Conservation (phyloP, 1,139 yeast genomes). For the Nematodospora anomalae region DNA sequence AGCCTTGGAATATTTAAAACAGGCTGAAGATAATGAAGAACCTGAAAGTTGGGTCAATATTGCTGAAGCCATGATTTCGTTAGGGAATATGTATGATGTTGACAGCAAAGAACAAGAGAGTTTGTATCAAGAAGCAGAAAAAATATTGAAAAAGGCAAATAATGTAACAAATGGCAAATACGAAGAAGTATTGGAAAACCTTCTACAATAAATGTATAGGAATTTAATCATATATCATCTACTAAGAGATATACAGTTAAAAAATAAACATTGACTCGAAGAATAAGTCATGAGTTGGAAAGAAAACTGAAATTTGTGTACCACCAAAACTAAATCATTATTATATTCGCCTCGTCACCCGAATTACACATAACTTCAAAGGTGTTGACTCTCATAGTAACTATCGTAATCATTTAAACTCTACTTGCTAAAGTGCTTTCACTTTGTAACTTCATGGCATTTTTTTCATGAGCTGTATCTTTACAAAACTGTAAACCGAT, state of each 20-base stretch:
- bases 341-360: too few relatives aligned
- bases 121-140: constrained; percentile 67
- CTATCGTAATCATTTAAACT: too few relatives aligned
- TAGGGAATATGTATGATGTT: constrained; percentile 70
- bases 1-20: constrained; percentile 58
- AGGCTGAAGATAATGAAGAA: constrained; percentile 67
- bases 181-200: constrained; percentile 55
- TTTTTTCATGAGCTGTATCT: constrained; percentile 64
- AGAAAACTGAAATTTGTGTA: too few relatives aligned
- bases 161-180: constrained; percentile 75
- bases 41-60: constrained; percentile 79
- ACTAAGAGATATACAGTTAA: too few relatives aligned
- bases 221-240: not conserved
- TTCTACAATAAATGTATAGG: constrained; percentile 19
- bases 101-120: constrained; percentile 67
- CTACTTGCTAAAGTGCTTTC: constrained; percentile 40
- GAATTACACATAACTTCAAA: too few relatives aligned
- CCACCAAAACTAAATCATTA: too few relatives aligned
- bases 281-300: too few relatives aligned
- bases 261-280: too few relatives aligned
- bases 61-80: constrained; percentile 80
- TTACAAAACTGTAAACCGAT: constrained; percentile 77
- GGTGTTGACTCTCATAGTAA: too few relatives aligned
- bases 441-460: constrained; percentile 40
- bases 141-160: constrained; percentile 60